phyloP scores from a whole-genome alignment of 2,329 filamentous ascomycete genomes.

The Lecanoromycetidae sp. region DNA sequence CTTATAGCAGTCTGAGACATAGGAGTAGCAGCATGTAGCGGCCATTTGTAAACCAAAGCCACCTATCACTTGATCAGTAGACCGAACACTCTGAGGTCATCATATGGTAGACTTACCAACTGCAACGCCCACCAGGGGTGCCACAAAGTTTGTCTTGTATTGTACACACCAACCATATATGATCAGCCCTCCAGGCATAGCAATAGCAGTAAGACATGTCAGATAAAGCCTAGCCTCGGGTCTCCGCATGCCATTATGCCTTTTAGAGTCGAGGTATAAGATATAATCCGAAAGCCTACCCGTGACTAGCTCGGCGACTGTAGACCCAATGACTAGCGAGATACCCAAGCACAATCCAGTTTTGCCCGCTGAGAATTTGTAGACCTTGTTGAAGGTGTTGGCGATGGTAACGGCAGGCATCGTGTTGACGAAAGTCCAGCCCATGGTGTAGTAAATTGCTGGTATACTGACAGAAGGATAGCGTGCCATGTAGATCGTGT shows the following conservation, averaged over 20 bases:
- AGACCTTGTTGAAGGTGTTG: constrained; percentile 36
- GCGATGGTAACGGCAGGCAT: constrained; percentile 42
- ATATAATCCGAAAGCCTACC: constrained; percentile 43
- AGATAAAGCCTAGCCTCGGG: constrained; percentile 9
- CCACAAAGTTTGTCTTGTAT: too few relatives aligned
- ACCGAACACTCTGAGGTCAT: too few relatives aligned
- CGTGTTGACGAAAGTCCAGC: constrained; percentile 46
- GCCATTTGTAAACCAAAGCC: too few relatives aligned
- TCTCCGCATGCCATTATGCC: constrained; percentile 1
- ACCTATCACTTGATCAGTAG: too few relatives aligned
- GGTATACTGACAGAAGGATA: constrained; percentile 36
- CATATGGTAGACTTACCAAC: too few relatives aligned
- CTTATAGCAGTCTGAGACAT: too few relatives aligned
- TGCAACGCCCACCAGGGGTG: too few relatives aligned
- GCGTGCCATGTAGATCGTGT: constrained; percentile 36
- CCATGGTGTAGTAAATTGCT: constrained; percentile 40
- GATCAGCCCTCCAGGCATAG: too few relatives aligned
- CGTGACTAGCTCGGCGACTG: constrained; percentile 34
- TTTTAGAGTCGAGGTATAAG: constrained; percentile 24
- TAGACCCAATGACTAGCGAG: constrained; percentile 27
- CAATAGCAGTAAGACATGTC: too few relatives aligned
- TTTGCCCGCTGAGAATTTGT: constrained; percentile 42
- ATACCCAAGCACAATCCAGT: constrained; percentile 43
- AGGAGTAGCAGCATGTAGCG: too few relatives aligned
- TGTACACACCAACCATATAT: too few relatives aligned